Evolutionary conservation across 768 basidiomycete genomes (phyloP), one percentile per base, ranked within the genome.

Genomic region (Rhodotorula sphaerocarpa): DNA sequence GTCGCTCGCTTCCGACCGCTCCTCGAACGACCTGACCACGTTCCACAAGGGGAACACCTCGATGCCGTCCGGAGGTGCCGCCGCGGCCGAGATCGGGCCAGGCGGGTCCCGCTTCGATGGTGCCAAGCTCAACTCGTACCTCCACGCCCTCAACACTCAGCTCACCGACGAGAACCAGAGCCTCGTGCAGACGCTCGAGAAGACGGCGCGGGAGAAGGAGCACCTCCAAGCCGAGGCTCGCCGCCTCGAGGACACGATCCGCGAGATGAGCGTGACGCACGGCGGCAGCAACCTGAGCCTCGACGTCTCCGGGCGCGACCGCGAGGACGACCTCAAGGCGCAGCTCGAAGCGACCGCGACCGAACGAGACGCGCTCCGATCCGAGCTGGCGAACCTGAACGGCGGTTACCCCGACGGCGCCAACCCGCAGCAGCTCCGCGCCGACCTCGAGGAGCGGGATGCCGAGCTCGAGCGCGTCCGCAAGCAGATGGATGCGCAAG

Each of bases 1-100:
- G 1, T 90, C 88, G 2, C 83, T 86, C 74, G 78, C 87, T 50
- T 90, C 88, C 6, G 88, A 86, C 2, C 82, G 39, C 27, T 59
- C 86, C 2, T 90, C 90, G 28, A 87, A 92, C 67, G 90, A 93
- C 73, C 78, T 93, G 45, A 88, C 88, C 3, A 83, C 84, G 9
- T 84, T 72, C 75, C 78, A 52, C 79, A 80, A 56, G 82, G 87
- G 83, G 59, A 92, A 93, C 71, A 87, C 88, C 18, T 90, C 88
- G 12, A 89, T 91, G 65, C 90, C 91, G 71, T 82, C 84, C 3
- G 83, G 88, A 73, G 46, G 67, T 21, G 59, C 63, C 39, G 59
- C 65, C 30, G 67, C 50, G 18, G 59, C 45, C 12, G 87, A 81
- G 30, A 82, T 81, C 79, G 85, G 50, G 10, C 57, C 47, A 0